Percentiles rank a stretch among this genome's conserved stretches.
Evolutionary conservation across 2,329 filamentous ascomycete species (phyloP).

Genomic region (Clarireedia sp.): DNA sequence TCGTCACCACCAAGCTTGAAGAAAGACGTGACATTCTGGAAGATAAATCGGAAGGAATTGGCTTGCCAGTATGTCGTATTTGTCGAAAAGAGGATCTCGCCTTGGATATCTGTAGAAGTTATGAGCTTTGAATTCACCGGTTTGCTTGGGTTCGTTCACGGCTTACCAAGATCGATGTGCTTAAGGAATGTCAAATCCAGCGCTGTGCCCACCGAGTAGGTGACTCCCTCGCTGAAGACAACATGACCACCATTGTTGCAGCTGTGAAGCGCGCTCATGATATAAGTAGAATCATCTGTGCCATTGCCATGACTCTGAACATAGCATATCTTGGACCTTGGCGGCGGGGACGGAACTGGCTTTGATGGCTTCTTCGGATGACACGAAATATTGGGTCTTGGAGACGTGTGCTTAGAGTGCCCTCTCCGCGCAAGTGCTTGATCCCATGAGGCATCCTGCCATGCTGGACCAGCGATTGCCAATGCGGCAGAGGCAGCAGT

Average conservation of each 20-base stretch:
- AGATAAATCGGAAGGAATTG: slow-evolving; percentile 54
- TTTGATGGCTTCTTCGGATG: slow-evolving; percentile 19
- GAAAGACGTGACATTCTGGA: slow-evolving; percentile 60
- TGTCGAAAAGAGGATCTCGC: slow-evolving; percentile 53
- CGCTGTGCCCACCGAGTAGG: slow-evolving; percentile 56
- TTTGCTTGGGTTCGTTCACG: neutral
- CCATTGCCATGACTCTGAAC: slow-evolving; percentile 23
- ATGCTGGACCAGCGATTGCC: slow-evolving; percentile 19
- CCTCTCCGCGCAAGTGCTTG: slow-evolving; percentile 8
- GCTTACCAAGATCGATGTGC: slow-evolving; percentile 51
- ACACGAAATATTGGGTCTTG: slow-evolving; percentile 19
- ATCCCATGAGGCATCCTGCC: slow-evolving; percentile 14
- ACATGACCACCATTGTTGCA: slow-evolving; percentile 57
- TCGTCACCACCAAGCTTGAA: slow-evolving; percentile 58
- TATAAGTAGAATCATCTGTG: slow-evolving; percentile 34
- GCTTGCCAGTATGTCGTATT: slow-evolving; percentile 63
- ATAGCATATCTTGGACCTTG: slow-evolving; percentile 22
- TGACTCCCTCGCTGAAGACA: slow-evolving; percentile 42
- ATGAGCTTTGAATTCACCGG: neutral
- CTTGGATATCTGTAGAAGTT: slow-evolving; percentile 42
- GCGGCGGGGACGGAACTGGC: slow-evolving; percentile 13
- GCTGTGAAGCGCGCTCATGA: slow-evolving; percentile 45
- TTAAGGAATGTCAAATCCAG: slow-evolving; percentile 58
- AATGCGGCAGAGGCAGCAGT: slow-evolving; percentile 18
- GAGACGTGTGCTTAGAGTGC: slow-evolving; percentile 17